Evolutionary conservation across 2,329 filamentous ascomycete genomes (phyloP).

Genomic region (Trichophyton mentagrophytes): DNA sequence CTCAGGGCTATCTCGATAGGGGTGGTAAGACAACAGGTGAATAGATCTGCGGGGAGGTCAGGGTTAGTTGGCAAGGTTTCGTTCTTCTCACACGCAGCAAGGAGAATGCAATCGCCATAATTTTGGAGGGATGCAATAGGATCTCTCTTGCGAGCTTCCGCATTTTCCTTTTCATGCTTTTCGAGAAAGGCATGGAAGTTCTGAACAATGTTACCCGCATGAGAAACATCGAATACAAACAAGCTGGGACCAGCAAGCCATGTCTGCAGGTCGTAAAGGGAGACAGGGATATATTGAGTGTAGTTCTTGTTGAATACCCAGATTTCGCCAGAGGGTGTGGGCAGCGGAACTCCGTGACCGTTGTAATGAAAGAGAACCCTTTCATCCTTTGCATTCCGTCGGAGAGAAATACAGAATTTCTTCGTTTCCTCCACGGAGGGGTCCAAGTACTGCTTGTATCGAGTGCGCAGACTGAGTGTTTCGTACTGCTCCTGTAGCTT

Average conservation of each 20-base stretch:
- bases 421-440: conserved; percentile 95
- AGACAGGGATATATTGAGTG: conserved; percentile 96
- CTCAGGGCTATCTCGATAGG: conserved; percentile 95
- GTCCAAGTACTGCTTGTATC: conserved; percentile 93
- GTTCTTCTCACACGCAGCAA: conserved; percentile 79
- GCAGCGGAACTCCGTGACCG: conserved; percentile 90
- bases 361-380: conserved; percentile 97
- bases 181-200: conserved; percentile 93
- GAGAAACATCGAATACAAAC: conserved; percentile 96
- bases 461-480: conserved; percentile 83
- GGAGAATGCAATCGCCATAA: conserved; percentile 79
- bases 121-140: conserved; percentile 50
- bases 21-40: conserved; percentile 89
- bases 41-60: conserved; percentile 81
- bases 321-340: conserved; percentile 88
- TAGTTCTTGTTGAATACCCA: conserved; percentile 99
- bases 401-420: conserved; percentile 82
- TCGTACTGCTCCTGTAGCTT: conserved; percentile 94
- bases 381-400: conserved; percentile 89
- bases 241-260: conserved; percentile 94
- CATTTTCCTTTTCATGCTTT: conserved; percentile 84
- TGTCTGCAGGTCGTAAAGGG: conserved; percentile 83
- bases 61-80: conserved; percentile 94
- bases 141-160: conserved; percentile 61
- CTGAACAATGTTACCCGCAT: conserved; percentile 85